phyloP scores from a whole-genome alignment of 2,329 filamentous ascomycete genomes.

The Acrocalymma vagum region DNA sequence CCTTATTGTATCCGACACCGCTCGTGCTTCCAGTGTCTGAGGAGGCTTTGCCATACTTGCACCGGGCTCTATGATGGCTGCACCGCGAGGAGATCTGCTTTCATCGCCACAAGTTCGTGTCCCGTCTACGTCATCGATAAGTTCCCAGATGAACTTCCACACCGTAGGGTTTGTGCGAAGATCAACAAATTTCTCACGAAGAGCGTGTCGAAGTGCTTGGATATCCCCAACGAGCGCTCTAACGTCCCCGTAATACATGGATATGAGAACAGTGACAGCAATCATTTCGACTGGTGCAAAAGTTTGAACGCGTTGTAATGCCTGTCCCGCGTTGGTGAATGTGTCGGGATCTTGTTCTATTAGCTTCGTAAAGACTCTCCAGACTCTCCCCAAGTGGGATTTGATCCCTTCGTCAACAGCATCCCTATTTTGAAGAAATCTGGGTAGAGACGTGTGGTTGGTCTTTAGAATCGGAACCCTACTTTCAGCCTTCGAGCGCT shows the following conservation, averaged over 20 bases:
- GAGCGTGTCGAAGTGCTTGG: slow-evolving; percentile 24
- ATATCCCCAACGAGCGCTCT: slow-evolving; percentile 41
- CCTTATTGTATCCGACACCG: too few species aligned
- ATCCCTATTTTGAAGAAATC: slow-evolving; percentile 34
- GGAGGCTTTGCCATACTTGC: too few species aligned
- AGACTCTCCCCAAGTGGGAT: slow-evolving; percentile 43
- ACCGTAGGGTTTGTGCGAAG: slow-evolving; percentile 31
- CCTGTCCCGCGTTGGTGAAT: slow-evolving; percentile 39
- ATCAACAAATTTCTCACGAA: slow-evolving; percentile 39
- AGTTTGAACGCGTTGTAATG: slow-evolving; percentile 34
- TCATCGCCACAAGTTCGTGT: slow-evolving; percentile 34
- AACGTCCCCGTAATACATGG: slow-evolving; percentile 37
- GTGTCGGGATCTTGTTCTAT: slow-evolving; percentile 31
- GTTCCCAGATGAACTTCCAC: slow-evolving; percentile 45
- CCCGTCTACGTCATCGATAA: slow-evolving; percentile 34
- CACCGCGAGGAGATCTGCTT: too few species aligned
- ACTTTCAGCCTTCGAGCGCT: slow-evolving; percentile 30
- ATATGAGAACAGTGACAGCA: slow-evolving; percentile 43
- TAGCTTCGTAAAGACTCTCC: slow-evolving; percentile 39
- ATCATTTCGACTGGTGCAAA: slow-evolving; percentile 50
- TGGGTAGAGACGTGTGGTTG: slow-evolving; percentile 23
- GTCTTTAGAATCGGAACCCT: slow-evolving; percentile 36
- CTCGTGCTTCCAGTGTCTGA: too few species aligned
- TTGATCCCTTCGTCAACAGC: slow-evolving; percentile 37
- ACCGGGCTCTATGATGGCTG: too few species aligned